Base-by-base conservation (phyloP, 164 flowering plant species). In the Cinnamomum micranthum region DNA sequence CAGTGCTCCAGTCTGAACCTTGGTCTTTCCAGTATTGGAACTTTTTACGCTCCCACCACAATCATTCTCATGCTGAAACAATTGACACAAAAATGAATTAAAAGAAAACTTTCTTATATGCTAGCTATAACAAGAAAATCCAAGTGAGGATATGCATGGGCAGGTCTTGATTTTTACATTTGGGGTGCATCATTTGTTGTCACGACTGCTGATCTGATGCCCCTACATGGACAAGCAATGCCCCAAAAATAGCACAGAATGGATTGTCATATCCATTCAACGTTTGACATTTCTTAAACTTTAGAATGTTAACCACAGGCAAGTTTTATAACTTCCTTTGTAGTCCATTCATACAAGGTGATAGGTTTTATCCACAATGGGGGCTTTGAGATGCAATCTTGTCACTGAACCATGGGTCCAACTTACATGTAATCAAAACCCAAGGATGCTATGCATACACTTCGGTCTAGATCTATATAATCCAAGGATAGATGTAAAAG, bases 51-150 rank as follows among this genome's bases (percentile, higher is more conserved):
- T 80, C n/a, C 65, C 76, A 19, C 80, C 77, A 27, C 65, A 75
- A 78, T 80, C 82, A 69, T 77, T 86, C 50, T 85, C 90, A 72
- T 86, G 87, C 93, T 91, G 80, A 60, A n/a, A 68, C 12, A 17
- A 66, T 92, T 91, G 79, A 60, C 17, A 64, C 12, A 24, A 23
- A 25, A 22, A 64, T 3, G 24, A 64, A 64, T 64, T 64, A 22
- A 28, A 41, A 41, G 47, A 6, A 14, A 12, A 55, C 20, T 15
- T 20, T 55, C 6, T 55, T 20, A 14, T 3, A 55, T 55, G n/a
- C n/a, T 55, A 55, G 13, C 6, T 14, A 55, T 55, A 55, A 55
- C n/a, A 55, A 55, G n/a, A 55, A 55, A 55, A 13, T 4, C 12
- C 6, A 55, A 55, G 60, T 11, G 60, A 55, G n/a, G 17, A 20